These are phyloP conservation scores for Stereocaulon alpinum DNA, from an alignment of 495 filamentous ascomycete genomes.

Conservation along the genomic window DNA sequence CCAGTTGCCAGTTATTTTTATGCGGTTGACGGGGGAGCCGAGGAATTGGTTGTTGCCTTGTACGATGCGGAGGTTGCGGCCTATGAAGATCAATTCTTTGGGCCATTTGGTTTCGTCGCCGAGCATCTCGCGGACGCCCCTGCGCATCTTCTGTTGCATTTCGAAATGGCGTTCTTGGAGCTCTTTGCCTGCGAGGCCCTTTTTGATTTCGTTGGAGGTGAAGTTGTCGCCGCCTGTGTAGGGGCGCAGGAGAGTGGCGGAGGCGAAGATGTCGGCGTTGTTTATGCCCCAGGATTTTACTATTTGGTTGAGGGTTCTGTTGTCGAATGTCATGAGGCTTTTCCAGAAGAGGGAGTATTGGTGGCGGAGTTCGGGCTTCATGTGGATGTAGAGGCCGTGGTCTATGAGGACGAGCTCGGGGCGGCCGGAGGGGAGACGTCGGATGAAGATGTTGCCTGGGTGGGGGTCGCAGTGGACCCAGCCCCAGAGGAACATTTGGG, in stretches of 20 bases:
- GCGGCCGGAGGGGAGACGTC: slow-evolving; percentile 67
- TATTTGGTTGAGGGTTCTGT: slow-evolving; percentile 60
- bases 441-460: slow-evolving; percentile 93
- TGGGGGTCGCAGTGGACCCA: slow-evolving; percentile 92
- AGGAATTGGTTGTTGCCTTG: slow-evolving; percentile 74
- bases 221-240: slow-evolving; percentile 74
- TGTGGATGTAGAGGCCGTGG: slow-evolving; percentile 89
- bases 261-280: slow-evolving; percentile 82
- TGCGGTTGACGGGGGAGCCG: slow-evolving; percentile 84
- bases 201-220: slow-evolving; percentile 48
- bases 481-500: slow-evolving; percentile 95
- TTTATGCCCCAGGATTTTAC: slow-evolving; percentile 74
- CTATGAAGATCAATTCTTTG: slow-evolving; percentile 88
- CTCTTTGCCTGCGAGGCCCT: slow-evolving; percentile 48
- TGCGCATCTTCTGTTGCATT: slow-evolving; percentile 73
- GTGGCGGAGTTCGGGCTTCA: slow-evolving; percentile 72
- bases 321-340: slow-evolving; percentile 85
- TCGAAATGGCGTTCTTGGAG: slow-evolving; percentile 57
- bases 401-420: slow-evolving; percentile 92
- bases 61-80: slow-evolving; percentile 89
- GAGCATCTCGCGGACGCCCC: slow-evolving; percentile 74
- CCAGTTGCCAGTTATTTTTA: slow-evolving; percentile 92
- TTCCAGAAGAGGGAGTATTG: slow-evolving; percentile 94
- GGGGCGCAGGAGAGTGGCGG: slow-evolving; percentile 77
- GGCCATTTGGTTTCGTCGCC: slow-evolving; percentile 89